Conservation (phyloP, 257 asterid species). For the Nicotiana undulata region DNA sequence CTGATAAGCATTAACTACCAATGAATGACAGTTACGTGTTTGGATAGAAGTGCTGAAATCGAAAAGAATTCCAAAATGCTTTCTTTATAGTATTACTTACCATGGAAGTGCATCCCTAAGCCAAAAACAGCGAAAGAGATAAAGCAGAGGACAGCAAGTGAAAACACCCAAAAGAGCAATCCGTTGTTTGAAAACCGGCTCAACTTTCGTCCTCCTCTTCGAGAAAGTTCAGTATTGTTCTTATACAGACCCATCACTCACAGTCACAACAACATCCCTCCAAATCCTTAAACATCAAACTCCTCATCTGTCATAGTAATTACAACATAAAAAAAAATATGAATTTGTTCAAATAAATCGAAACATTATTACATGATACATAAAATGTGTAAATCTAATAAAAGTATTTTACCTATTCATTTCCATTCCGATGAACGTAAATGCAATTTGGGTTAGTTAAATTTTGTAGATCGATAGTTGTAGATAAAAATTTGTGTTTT, state of each 20-base stretch:
- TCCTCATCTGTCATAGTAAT: conserved; percentile 35
- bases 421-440: too few species aligned
- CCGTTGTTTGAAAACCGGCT: conserved; percentile 40
- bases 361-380: too few species aligned
- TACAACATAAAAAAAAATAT: background rate
- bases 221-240: conserved; percentile 28
- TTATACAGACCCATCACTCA: conserved; percentile 40
- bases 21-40: too few species aligned
- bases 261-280: conserved; percentile 16
- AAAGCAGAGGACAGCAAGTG: conserved; percentile 45
- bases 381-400: too few species aligned
- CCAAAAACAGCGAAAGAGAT: conserved; percentile 54
- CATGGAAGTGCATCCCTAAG: conserved; percentile 57
- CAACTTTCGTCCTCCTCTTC: conserved; percentile 51
- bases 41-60: too few species aligned
- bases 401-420: too few species aligned
- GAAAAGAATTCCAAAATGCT: too few species aligned
- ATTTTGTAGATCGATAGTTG: too few species aligned
- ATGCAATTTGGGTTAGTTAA: too few species aligned
- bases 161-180: conserved; percentile 44
- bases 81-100: conserved; percentile 20
- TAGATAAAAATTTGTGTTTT: too few species aligned
- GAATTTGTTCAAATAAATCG: background rate
- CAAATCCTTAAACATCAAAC: conserved; percentile 22
- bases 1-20: too few species aligned